A percentile compares a stretch with the other conserved stretches of the same genome.
Conservation (phyloP, 2,329 filamentous ascomycete species). For the Cytospora schulzeri region DNA sequence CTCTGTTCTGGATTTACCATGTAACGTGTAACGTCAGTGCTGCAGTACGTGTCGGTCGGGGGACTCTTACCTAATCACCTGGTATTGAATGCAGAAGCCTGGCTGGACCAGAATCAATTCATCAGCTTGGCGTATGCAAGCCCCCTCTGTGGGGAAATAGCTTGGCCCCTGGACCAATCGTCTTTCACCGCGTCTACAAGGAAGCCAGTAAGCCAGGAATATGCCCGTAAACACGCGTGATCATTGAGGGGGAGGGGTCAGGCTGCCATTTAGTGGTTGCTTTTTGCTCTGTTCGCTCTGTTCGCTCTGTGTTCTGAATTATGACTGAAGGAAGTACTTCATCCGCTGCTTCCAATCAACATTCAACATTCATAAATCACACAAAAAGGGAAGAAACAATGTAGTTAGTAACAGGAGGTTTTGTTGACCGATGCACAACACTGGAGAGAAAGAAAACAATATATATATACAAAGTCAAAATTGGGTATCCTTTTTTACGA, state of each 20-base stretch:
- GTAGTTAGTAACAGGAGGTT: not conserved
- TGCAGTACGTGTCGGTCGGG: not conserved
- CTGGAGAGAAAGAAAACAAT: not conserved
- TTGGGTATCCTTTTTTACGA: constrained; percentile 15
- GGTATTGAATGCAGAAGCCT: not conserved
- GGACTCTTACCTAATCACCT: constrained; percentile 16
- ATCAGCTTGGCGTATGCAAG: not conserved
- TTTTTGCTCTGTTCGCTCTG: no score
- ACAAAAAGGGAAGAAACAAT: not conserved
- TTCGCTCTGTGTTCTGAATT: no score
- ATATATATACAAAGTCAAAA: constrained; percentile 2
- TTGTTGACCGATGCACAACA: no score
- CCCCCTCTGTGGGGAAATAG: not conserved
- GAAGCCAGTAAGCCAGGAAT: no score
- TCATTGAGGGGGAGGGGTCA: no score
- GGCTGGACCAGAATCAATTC: no score
- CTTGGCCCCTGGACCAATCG: not conserved
- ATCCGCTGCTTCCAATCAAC: no score
- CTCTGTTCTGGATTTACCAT: constrained; percentile 6
- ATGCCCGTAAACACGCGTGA: no score
- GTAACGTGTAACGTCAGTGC: constrained; percentile 5
- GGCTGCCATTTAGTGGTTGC: no score
- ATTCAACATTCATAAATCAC: no score
- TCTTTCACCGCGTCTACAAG: not conserved
- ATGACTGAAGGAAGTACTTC: no score